Conservation (phyloP, 192 early-diverging fungal species). For the Linnemannia schmuckeri region DNA sequence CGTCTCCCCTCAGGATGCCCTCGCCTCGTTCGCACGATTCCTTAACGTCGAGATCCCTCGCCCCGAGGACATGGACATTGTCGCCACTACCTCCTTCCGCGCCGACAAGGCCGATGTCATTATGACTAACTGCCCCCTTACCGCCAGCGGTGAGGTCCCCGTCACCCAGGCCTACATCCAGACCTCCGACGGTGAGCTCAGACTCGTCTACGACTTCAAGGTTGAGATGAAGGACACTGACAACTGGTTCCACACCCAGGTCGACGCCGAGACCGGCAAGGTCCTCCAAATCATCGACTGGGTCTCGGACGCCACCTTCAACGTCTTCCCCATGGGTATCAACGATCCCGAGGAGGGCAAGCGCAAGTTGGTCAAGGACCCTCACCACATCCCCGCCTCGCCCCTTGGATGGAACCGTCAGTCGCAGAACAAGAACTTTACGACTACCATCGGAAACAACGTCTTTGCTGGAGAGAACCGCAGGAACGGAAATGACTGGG, state of each 20-base stretch:
- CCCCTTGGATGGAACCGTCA: conserved; percentile 85
- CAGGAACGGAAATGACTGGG: conserved; percentile 75
- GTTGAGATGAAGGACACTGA: conserved; percentile 77
- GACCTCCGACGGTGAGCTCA: conserved; percentile 64
- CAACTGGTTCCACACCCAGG: conserved; percentile 85
- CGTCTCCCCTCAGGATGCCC: conserved; percentile 73
- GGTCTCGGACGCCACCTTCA: conserved; percentile 83
- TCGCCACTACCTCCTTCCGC: conserved; percentile 52
- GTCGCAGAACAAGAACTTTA: conserved; percentile 67
- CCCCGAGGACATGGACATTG: conserved; percentile 57
- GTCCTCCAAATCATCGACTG: conserved; percentile 87
- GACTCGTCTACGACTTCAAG: conserved; percentile 87
- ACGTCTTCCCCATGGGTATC: conserved; percentile 83
- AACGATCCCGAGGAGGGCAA: conserved; percentile 84
- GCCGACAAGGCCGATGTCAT: conserved; percentile 50
- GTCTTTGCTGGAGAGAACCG: conserved; percentile 91
- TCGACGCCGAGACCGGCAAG: conserved; percentile 71
- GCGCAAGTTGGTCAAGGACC: conserved; percentile 67
- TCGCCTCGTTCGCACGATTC: conserved; percentile 70
- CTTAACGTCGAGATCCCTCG: conserved; percentile 68
- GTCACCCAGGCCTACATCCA: conserved; percentile 76
- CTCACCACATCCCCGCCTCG: conserved; percentile 68
- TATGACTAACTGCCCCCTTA: conserved; percentile 66
- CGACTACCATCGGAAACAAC: conserved; percentile 91
- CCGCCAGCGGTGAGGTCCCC: conserved; percentile 66